phyloP scores from a whole-genome alignment of 176 grass and related monocot genomes.

The barley (Hordeum vulgare) region DNA sequence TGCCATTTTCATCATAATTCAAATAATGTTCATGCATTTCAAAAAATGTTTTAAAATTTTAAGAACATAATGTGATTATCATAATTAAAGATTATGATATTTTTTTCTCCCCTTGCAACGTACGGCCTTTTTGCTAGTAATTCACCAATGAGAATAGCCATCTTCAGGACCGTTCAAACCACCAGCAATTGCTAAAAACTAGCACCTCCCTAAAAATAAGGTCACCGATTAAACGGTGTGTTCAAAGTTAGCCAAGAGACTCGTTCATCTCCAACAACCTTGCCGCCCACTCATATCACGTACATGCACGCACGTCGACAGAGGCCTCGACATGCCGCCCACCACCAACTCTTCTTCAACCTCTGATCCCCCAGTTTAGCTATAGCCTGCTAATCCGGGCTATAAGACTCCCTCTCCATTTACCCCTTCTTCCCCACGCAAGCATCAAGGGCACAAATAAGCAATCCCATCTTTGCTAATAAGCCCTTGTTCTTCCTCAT shows the following conservation, averaged over 20 bases:
- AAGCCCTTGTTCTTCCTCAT: conserved; percentile 28
- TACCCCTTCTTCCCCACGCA: conserved; percentile 15
- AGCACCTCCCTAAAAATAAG: background rate
- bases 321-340: conserved; percentile 38
- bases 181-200: background rate
- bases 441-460: conserved; percentile 33
- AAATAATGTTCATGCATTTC: too few species aligned
- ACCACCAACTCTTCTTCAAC: conserved; percentile 25
- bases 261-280: conserved; percentile 21
- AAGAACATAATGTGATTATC: too few species aligned
- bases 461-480: conserved; percentile 21
- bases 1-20: too few species aligned
- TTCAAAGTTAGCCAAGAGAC: conserved; percentile 8
- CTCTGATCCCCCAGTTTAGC: background rate
- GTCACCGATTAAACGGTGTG: background rate
- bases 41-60: too few species aligned
- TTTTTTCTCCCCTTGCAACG: too few species aligned
- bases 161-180: background rate
- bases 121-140: too few species aligned
- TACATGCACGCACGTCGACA: conserved; percentile 37
- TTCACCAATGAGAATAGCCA: background rate
- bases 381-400: conserved; percentile 20
- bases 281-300: conserved; percentile 31
- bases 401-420: conserved; percentile 29
- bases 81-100: too few species aligned